Evolutionary conservation across 371 early-diverging fungal species (phyloP), one percentile per base, ranked within the genome.

Genomic region (Lichtheimia corymbifera): DNA sequence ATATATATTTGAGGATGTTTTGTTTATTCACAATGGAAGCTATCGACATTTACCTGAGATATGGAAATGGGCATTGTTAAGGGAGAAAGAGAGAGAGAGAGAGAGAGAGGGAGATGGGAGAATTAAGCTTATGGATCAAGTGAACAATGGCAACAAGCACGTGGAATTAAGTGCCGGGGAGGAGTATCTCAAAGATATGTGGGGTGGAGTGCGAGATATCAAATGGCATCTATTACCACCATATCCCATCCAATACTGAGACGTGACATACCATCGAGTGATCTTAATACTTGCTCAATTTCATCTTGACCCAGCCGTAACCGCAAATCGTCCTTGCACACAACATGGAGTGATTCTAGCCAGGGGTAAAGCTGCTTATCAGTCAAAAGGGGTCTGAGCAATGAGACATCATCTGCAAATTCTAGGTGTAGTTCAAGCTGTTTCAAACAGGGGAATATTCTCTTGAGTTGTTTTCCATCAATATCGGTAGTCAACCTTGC

Each of bases 211-310:
- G 20, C 4, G n/a, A 47, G 47, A 47, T 18, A 9, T 50, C 50
- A 59, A 40, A 62, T n/a, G 9, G 50, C 17, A 43, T 63, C 59
- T 17, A 75, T 55, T 20, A 64, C 70, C 43, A 76, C 66, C 64
- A 76, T 64, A 59, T 76, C 71, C 76, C 76, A 73, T 27, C 73
- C 76, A 42, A 70, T 68, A 50, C 68, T 68, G 44, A 75, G 66
- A 45, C 76, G 59, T 41, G 66, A 59, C 28, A 75, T 44, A 4
- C 76, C 76, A 14, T 67, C 53, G 45, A 72, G 47, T n/a, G 58
- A 60, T 40, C 64, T 53, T 9, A 75, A 55, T 40, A 64, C 61
- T 14, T 63, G 50, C 53, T 59, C 54, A 13, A 75, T 50, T 27
- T 69, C 70, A 41, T 72, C 59, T 27, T 61, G 63, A 53, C 66